Base-by-base conservation (phyloP, 345 rosid genomes). In the Eucalyptus cloeziana region DNA sequence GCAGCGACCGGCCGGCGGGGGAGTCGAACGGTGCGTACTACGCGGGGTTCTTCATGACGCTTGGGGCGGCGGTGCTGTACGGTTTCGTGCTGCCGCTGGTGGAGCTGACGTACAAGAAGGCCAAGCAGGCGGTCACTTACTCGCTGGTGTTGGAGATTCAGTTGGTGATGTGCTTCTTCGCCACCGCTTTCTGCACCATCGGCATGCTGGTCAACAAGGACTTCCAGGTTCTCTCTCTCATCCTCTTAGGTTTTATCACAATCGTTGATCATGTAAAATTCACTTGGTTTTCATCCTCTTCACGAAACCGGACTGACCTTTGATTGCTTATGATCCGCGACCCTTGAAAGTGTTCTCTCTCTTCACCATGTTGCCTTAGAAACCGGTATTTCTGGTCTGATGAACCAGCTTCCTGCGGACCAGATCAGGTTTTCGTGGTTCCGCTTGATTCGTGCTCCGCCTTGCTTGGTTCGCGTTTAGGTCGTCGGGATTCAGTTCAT, bases 151-250 rank as follows among this genome's bases (percentile, higher is more conserved):
- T 62, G 71, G 71, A 62, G 71, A 62, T 62, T 60, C 67, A 60
- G 67, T 11, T 60, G 67, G 67, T 60, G 67, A 60, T 25, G n/a
- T 60, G 31, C 15, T 62, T 62, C 33, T 62, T 62, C 10, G 5
- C 33, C 71, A 30, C 37, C 71, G 37, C 16, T 30, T 62, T 30
- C 3, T 62, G 17, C 71, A 7, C 37, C 71, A 14, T 62, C 17
- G 33, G 37, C 71, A 30, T 62, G 71, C 71, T 93, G 91, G 30
- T 95, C 71, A 62, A 62, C 71, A n/a, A n/a, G 71, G 71, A 62
- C 37, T 30, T 62, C 71, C 37, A 30, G 37, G 33, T 62, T 24
- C 31, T 58, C 5, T 62, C 13, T 45, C 87, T 49, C 22, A 51
- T 13, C 80, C 44, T 17, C 80, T 33, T 33, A 33, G 44, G 44